Conservation (phyloP, 371 early-diverging fungal species). For the Cladochytrium tenue region DNA sequence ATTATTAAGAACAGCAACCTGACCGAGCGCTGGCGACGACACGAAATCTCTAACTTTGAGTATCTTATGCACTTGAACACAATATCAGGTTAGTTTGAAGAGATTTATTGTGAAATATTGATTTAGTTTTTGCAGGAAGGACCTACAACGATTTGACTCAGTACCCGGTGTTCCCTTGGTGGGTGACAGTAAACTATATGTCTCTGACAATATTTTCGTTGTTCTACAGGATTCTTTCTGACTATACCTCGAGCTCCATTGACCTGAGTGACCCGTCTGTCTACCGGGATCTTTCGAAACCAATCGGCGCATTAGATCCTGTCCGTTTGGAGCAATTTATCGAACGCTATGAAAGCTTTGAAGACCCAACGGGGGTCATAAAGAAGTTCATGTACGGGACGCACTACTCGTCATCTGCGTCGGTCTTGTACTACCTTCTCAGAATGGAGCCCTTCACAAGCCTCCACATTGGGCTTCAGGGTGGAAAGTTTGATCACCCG, state of each 20-base stretch:
- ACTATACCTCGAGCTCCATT: conserved; percentile 60
- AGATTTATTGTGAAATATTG: not conserved
- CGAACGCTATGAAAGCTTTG: conserved; percentile 72
- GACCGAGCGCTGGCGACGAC: conserved; percentile 70
- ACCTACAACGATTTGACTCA: conserved; percentile 56
- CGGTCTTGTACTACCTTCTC: conserved; percentile 80
- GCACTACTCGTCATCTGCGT: conserved; percentile 86
- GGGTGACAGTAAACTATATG: too few species aligned
- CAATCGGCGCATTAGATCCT: conserved; percentile 80
- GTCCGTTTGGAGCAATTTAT: conserved; percentile 57
- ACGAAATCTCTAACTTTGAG: conserved; percentile 77
- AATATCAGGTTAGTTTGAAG: conserved; percentile 53
- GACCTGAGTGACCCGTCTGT: conserved; percentile 70
- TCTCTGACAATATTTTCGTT: conserved; percentile 11
- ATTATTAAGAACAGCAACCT: conserved; percentile 50
- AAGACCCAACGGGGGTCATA: conserved; percentile 69
- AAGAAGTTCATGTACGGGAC: conserved; percentile 85
- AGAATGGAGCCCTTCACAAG: conserved; percentile 85
- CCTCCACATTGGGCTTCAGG: conserved; percentile 70
- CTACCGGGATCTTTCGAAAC: conserved; percentile 81
- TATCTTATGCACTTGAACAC: conserved; percentile 83
- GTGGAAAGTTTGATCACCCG: conserved; percentile 87
- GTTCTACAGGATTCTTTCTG: conserved; percentile 42
- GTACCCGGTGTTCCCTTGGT: conserved; percentile 60
- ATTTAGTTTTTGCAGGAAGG: conserved; percentile 41